Evolutionary conservation across 176 grass and related monocot species (phyloP).

Genomic region (Poa annua): DNA sequence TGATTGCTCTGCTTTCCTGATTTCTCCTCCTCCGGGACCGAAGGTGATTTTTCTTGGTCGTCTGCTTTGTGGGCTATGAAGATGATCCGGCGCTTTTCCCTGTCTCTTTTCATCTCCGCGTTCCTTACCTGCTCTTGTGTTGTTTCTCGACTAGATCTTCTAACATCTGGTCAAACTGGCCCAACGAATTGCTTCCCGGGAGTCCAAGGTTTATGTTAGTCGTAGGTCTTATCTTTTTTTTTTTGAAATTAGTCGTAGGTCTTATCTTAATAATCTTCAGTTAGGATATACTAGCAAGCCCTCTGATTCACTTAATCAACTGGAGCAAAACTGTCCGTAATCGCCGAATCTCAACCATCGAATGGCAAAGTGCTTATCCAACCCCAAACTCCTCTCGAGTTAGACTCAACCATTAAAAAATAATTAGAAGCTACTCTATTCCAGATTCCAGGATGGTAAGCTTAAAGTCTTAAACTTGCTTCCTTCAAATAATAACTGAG

Average conservation of each 20-base stretch:
- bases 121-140: neutral
- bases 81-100: neutral
- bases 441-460: neutral
- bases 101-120: neutral
- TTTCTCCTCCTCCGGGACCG: slow-evolving; percentile 8
- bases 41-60: neutral
- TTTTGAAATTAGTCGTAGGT: neutral
- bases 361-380: no score
- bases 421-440: neutral
- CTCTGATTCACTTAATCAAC: neutral
- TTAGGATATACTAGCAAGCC: neutral
- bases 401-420: no score
- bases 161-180: neutral
- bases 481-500: neutral
- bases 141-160: neutral
- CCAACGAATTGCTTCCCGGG: neutral
- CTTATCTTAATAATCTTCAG: neutral
- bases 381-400: neutral
- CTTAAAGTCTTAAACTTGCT: neutral
- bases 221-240: neutral
- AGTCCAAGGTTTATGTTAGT: neutral
- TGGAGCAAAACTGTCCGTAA: neutral
- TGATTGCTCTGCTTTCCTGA: neutral
- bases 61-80: neutral
- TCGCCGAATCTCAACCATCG: neutral